Evolutionary conservation across 352 stramenopile species (phyloP), one percentile per base, ranked within the genome.

Genomic region (Peronospora tabacina): DNA sequence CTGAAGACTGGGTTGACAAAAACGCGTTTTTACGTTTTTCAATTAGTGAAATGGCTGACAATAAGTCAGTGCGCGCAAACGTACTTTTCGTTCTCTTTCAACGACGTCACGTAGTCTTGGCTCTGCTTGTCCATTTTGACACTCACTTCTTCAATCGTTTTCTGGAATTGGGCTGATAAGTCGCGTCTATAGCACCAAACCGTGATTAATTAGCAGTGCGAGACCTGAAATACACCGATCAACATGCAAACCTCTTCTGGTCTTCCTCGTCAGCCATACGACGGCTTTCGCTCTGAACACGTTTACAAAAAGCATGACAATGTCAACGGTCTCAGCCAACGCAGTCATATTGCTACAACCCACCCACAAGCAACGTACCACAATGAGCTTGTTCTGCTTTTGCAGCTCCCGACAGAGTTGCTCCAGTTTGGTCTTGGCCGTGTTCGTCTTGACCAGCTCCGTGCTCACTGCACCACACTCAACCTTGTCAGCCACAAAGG

Each of bases 311-410:
- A 56, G 9, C 28, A 49, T 19, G 2, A 50, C 33, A 44, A 0
- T 43, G 24, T n/a, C n/a, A 49, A 24, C 5, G 20, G 5, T 34
- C 3, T 7, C 16, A 47, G 12, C 1, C 7, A 2, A 43, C 7
- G 16, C 41, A 35, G 2, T 16, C 6, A 13, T 30, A 28, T n/a
- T 24, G 36, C 26, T 28, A 13, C 22, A 41, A 22, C 28, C 16
- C 16, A 35, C 33, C 2, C 10, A n/a, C n/a, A n/a, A n/a, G n/a
- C n/a, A n/a, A 39, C 65, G 22, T 51, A 86, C 74, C 50, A 89
- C 69, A 49, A 90, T 90, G 13, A 85, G 58, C 51, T 94, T 94
- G 60, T 94, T 94, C 42, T 94, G 82, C 57, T 90, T 90, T 58
- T 91, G 80, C 24, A 94, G 41, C 46, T 91, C 82, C 7, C 82